These are phyloP conservation scores for Globisporangium alternatum DNA, from an alignment of 352 stramenopile species.

Conservation along the genomic window DNA sequence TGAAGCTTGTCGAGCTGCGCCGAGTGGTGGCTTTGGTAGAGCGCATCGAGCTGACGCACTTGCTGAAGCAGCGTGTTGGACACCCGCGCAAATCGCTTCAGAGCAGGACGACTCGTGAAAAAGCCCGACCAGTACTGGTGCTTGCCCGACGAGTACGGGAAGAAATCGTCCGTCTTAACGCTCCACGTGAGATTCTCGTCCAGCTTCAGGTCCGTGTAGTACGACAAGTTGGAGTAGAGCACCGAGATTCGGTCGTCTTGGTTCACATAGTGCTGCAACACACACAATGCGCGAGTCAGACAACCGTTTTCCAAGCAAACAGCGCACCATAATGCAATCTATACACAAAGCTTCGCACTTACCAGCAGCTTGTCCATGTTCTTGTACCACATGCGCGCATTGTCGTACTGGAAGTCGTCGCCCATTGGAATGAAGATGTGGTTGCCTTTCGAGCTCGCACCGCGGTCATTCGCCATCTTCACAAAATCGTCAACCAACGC, in stretches of 20 bases:
- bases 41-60: slow-evolving; percentile 88
- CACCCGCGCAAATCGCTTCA: slow-evolving; percentile 93
- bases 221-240: slow-evolving; percentile 95
- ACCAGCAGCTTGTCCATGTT: slow-evolving; percentile 96
- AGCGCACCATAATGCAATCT: neutral
- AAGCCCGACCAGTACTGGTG: slow-evolving; percentile 96
- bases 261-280: slow-evolving; percentile 87
- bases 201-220: slow-evolving; percentile 95
- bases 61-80: slow-evolving; percentile 88
- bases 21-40: slow-evolving; percentile 64
- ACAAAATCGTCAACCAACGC: slow-evolving; percentile 87
- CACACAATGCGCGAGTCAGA: neutral
- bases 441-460: slow-evolving; percentile 66
- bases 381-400: slow-evolving; percentile 88
- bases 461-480: slow-evolving; percentile 62
- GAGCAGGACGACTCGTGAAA: slow-evolving; percentile 91
- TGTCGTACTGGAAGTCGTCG: slow-evolving; percentile 93
- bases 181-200: slow-evolving; percentile 73
- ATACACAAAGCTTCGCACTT: neutral
- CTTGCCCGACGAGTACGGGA: slow-evolving; percentile 92
- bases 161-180: slow-evolving; percentile 96
- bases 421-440: slow-evolving; percentile 92
- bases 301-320: neutral
- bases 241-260: slow-evolving; percentile 90
- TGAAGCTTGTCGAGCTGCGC: slow-evolving; percentile 64